Base-by-base conservation (phyloP, 495 filamentous ascomycete genomes). In the Daldinia caldariorum region DNA sequence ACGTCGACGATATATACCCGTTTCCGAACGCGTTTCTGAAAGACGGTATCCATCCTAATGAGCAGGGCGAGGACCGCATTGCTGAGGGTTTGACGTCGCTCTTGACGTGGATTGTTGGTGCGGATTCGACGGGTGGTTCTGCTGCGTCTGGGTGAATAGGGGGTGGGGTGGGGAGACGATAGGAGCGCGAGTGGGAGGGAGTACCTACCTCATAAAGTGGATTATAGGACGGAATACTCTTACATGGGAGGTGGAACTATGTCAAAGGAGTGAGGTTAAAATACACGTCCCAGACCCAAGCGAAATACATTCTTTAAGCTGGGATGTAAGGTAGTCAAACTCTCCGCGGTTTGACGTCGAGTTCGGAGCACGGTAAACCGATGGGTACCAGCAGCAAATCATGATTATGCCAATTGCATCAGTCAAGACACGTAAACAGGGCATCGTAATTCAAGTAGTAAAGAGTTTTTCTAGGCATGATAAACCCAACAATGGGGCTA, bases 21-120 rank as follows among this genome's bases (percentile, higher is more conserved):
- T 82, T 76, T 62, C 67, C 71, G 43, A 74, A 67, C 20, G 68
- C 69, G 10, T 58, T 75, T 53, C 45, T 78, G 43, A 66, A 71
- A 26, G 79, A 82, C 54, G 79, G 79, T n/a, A 79, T 83, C 26
- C 77, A 83, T 61, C 81, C 81, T 0, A 78, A 70, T 64, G 67
- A 73, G 6, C 49, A 57, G 6, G 81, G 81, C 20, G 80, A 83
- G 56, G 43, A 47, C 16, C 66, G 75, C 41, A 78, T 83, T 51
- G 79, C 73, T 0, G 50, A 60, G n/a, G 51, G 63, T 2, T 57
- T 80, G 37, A 74, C 71, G 16, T 70, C 80, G 9, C 60, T 79
- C n/a, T 62, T 81, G 67, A 61, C 65, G 34, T 72, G 70, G 70
- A 59, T 72, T 49, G 51, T 72, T n/a, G 58, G 51, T 14, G 61